These are phyloP conservation scores for Colletotrichum chlorophyti DNA, from an alignment of 2,329 filamentous ascomycete genomes.

Conservation along the genomic window DNA sequence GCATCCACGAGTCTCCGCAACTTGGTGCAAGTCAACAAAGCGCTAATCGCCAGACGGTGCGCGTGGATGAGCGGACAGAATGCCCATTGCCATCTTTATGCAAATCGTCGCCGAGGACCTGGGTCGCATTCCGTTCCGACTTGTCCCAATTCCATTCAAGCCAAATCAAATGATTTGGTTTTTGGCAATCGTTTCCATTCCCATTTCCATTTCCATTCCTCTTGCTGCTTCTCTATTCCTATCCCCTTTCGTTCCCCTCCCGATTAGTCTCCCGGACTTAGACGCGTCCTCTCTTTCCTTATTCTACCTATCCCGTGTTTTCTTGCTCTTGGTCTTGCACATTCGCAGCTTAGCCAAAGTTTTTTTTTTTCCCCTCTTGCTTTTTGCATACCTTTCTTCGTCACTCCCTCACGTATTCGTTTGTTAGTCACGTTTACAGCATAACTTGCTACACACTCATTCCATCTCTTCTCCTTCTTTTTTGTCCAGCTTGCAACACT, in stretches of 20 bases:
- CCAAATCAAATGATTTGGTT: background rate
- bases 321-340: conserved; percentile 9
- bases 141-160: background rate
- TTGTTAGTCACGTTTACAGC: conserved; percentile 5
- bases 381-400: conserved; percentile 16
- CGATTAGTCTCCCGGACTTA: no score
- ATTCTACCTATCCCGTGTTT: conserved; percentile 11
- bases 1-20: no score
- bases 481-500: background rate
- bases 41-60: background rate
- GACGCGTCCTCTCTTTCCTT: conserved; percentile 2
- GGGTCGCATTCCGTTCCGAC: background rate
- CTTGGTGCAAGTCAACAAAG: background rate
- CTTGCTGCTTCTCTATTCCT: background rate
- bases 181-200: background rate
- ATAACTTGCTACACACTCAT: background rate
- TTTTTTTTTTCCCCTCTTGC: background rate
- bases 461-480: background rate
- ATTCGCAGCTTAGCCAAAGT: background rate
- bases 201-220: background rate
- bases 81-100: conserved; percentile 1
- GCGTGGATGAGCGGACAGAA: background rate
- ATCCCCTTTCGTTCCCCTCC: no score
- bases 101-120: conserved; percentile 7
- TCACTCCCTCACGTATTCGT: conserved; percentile 10